Evolutionary conservation across 2,329 filamentous ascomycete genomes (phyloP).

Genomic region (Clonostachys sp.): DNA sequence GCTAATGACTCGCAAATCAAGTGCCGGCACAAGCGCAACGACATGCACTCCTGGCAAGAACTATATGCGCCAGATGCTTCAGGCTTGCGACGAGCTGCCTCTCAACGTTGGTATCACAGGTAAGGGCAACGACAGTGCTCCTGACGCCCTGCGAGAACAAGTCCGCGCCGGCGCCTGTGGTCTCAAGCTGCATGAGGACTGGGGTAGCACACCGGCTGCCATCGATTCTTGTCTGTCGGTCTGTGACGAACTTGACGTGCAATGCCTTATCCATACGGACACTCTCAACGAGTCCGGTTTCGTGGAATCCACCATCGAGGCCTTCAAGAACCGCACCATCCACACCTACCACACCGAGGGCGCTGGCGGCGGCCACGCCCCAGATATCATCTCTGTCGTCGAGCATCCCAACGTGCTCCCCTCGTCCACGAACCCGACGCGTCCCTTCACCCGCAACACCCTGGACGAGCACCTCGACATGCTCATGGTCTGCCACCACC

Average conservation of each 20-base stretch:
- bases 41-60: slow-evolving; percentile 86
- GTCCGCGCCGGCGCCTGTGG: slow-evolving; percentile 80
- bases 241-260: slow-evolving; percentile 87
- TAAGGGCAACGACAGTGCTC: slow-evolving; percentile 83
- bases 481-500: slow-evolving; percentile 96
- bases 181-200: slow-evolving; percentile 93
- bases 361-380: slow-evolving; percentile 89
- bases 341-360: slow-evolving; percentile 98
- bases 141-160: slow-evolving; percentile 71
- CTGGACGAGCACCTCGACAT: slow-evolving; percentile 96
- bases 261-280: slow-evolving; percentile 93
- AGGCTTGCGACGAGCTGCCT: slow-evolving; percentile 76
- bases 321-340: slow-evolving; percentile 82
- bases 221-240: slow-evolving; percentile 84
- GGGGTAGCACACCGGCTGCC: slow-evolving; percentile 85
- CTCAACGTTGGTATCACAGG: slow-evolving; percentile 88
- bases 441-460: slow-evolving; percentile 87
- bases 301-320: slow-evolving; percentile 83
- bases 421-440: slow-evolving; percentile 86
- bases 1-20: slow-evolving; percentile 17
- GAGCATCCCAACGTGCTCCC: slow-evolving; percentile 86
- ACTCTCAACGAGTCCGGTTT: slow-evolving; percentile 97
- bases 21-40: slow-evolving; percentile 84
- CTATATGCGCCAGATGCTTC: slow-evolving; percentile 84
- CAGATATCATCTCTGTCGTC: slow-evolving; percentile 92